phyloP scores from a whole-genome alignment of 1,284 basidiomycete genomes.

The Sporisorium scitamineum region DNA sequence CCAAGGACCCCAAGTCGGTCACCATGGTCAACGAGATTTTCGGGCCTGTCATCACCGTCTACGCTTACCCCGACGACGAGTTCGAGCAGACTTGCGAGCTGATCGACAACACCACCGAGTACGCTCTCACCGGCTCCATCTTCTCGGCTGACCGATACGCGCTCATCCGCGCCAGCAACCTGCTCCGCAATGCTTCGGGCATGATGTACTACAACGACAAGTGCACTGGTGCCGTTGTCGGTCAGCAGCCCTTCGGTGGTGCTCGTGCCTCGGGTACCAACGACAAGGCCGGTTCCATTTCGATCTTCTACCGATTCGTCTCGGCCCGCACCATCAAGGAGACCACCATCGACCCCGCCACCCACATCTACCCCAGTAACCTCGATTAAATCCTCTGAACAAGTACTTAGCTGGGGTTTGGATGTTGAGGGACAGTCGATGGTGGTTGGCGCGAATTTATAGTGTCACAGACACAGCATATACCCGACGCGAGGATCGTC shows the following conservation, averaged over 20 bases:
- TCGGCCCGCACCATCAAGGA: constrained; percentile 96
- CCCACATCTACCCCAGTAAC: constrained; percentile 66
- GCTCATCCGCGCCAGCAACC: constrained; percentile 63
- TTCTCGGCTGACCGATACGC: constrained; percentile 67
- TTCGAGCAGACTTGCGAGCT: constrained; percentile 87
- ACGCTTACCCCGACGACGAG: constrained; percentile 72
- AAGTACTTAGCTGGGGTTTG: constrained; percentile 10
- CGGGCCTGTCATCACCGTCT: constrained; percentile 91
- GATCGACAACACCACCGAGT: constrained; percentile 86
- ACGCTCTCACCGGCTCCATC: constrained; percentile 76
- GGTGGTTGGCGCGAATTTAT: neutral
- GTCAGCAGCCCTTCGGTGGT: constrained; percentile 95
- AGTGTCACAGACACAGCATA: constrained; percentile 8
- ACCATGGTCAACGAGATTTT: constrained; percentile 98
- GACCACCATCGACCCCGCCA: constrained; percentile 72
- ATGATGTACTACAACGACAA: constrained; percentile 71
- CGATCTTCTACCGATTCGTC: constrained; percentile 75
- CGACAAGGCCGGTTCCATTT: constrained; percentile 94
- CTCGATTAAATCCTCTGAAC: constrained; percentile 37
- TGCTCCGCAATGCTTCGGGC: constrained; percentile 66
- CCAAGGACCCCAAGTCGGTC: constrained; percentile 87
- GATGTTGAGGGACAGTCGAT: neutral
- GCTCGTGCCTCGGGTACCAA: constrained; percentile 93
- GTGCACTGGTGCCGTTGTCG: constrained; percentile 83
- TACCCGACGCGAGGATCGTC: constrained; percentile 9